phyloP scores from a whole-genome alignment of 768 basidiomycete species.

The Lactarius evosmus region DNA sequence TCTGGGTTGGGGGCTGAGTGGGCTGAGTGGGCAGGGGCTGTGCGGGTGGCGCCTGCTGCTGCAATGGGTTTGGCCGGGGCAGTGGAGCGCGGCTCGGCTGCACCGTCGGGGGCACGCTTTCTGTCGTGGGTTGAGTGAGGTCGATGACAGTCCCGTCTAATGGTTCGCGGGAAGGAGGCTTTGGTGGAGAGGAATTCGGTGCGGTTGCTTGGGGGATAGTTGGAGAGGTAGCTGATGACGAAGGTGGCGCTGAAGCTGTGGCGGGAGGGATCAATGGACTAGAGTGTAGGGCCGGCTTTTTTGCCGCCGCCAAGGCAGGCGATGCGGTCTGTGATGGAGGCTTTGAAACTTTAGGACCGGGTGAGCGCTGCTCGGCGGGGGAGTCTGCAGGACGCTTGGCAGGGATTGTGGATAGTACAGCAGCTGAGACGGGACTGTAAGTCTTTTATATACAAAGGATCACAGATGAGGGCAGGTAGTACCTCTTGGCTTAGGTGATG shows the following conservation, averaged over 20 bases:
- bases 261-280: slow-evolving; percentile 22
- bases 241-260: slow-evolving; percentile 10
- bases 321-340: slow-evolving; percentile 21
- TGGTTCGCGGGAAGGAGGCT: slow-evolving; percentile 11
- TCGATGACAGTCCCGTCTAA: slow-evolving; percentile 13
- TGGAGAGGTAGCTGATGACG: slow-evolving; percentile 5
- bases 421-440: slow-evolving; percentile 8
- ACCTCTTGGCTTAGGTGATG: slow-evolving; percentile 27
- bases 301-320: slow-evolving; percentile 19
- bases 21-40: slow-evolving; percentile 7
- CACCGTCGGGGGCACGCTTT: slow-evolving; percentile 5
- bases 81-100: slow-evolving; percentile 8
- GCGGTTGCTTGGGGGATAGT: neutral
- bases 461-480: neutral
- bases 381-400: slow-evolving; percentile 25
- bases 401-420: slow-evolving; percentile 19
- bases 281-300: slow-evolving; percentile 18
- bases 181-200: slow-evolving; percentile 15
- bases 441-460: slow-evolving; percentile 3
- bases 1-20: slow-evolving; percentile 7
- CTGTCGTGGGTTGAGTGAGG: slow-evolving; percentile 18
- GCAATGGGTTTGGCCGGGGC: neutral
- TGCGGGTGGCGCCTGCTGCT: slow-evolving; percentile 2
- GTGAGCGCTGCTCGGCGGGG: slow-evolving; percentile 24
- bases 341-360: slow-evolving; percentile 21